Conservation (phyloP, 371 early-diverging fungal genomes). For the Syncephalis plumigaleata region DNA sequence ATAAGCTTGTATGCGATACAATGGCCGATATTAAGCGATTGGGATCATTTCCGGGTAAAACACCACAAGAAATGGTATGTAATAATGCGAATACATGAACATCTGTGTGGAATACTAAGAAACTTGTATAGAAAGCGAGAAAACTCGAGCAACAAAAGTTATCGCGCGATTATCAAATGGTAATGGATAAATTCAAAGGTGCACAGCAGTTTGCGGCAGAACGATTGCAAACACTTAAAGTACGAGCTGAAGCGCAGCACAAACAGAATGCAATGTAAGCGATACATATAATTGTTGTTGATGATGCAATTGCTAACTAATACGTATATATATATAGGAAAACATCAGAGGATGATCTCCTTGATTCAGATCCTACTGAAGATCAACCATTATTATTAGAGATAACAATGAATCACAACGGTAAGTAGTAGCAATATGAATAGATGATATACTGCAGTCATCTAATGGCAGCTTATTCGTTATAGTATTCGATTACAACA, state of each 20-base stretch:
- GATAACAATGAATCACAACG: neutral
- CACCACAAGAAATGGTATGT: neutral
- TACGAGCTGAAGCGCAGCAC: slow-evolving; percentile 17
- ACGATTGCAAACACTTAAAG: slow-evolving; percentile 74
- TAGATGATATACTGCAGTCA: too few relatives aligned
- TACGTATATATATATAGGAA: neutral
- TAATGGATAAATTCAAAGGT: slow-evolving; percentile 70
- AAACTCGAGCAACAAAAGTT: slow-evolving; percentile 66
- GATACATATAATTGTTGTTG: too few relatives aligned
- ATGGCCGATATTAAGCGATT: neutral
- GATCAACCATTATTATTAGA: slow-evolving; percentile 1
- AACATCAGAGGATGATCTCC: neutral
- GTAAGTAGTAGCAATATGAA: too few relatives aligned
- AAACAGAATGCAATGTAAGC: neutral
- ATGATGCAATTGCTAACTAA: neutral
- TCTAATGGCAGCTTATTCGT: too few relatives aligned
- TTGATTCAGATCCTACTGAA: neutral
- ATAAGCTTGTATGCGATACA: neutral
- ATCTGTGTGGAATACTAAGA: neutral
- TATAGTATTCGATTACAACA: neutral
- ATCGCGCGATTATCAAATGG: slow-evolving; percentile 83
- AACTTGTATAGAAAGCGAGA: slow-evolving; percentile 31
- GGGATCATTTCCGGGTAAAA: neutral
- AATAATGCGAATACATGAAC: neutral
- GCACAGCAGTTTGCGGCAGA: slow-evolving; percentile 67